Percentiles rank a stretch among this genome's conserved stretches.
Conservation (phyloP, 768 basidiomycete species). For the Cystobasidium ongulense region DNA sequence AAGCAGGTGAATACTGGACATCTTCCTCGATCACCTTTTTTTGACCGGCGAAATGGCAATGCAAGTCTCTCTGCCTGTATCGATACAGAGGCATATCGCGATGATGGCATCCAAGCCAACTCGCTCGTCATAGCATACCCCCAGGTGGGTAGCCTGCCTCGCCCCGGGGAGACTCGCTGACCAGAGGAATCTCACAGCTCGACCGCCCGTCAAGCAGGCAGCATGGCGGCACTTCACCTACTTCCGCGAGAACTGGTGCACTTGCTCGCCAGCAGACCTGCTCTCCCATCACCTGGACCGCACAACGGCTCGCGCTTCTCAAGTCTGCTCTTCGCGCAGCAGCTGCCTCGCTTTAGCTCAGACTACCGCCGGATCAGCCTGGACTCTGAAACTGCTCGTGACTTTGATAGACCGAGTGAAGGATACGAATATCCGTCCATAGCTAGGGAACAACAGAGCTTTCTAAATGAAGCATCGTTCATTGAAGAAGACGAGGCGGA, state of each 20-base stretch:
- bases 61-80: neutral
- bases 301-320: neutral
- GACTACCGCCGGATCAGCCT: constrained; percentile 1
- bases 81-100: too few species aligned
- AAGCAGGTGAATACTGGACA: neutral
- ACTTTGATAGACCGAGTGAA: constrained; percentile 13
- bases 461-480: neutral
- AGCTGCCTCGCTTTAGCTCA: constrained; percentile 3
- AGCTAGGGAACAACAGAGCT: neutral
- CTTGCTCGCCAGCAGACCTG: constrained; percentile 9
- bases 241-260: constrained; percentile 20
- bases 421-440: constrained; percentile 15
- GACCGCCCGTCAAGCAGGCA: too few species aligned
- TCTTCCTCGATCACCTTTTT: neutral
- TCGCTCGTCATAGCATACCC: neutral
- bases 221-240: constrained; percentile 20
- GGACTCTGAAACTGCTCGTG: constrained; percentile 15
- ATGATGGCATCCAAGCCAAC: neutral
- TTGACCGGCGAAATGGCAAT: neutral
- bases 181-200: too few species aligned
- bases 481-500: neutral
- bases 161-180: too few species aligned
- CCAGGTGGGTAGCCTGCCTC: neutral
- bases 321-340: neutral
- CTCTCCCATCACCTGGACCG: neutral